Base-by-base conservation (phyloP, 306 rosid species). In the Cucumis melo region DNA sequence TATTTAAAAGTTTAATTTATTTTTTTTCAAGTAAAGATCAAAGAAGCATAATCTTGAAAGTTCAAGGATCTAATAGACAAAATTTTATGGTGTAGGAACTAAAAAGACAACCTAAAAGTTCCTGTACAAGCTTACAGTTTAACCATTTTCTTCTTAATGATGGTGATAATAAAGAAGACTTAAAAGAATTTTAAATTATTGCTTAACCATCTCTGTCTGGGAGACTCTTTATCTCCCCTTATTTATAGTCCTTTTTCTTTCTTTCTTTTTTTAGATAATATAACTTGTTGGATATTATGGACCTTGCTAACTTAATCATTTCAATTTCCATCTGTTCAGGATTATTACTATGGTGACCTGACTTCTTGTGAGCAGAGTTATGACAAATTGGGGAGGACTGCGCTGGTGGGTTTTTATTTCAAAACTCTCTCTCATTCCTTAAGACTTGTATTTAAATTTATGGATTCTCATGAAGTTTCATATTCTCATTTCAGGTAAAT, bases 341-440 rank as follows among this genome's bases (percentile, higher is more conserved):
- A 86, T 46, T 94, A 83, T 77, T 90, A 88, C 82, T 85, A 86
- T 64, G 99, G 97, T 27, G 99, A 94, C 86, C 90, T 94, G 75
- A 58, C 34, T 70, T 82, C 87, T 60, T 92, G 99, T 14, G 99
- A 94, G 83, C 64, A 63, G 27, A 92, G 92, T 83, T 87, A 80
- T 81, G 99, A 94, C 81, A 85, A 91, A 88, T 53, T 86, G 92
- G 97, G 99, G 75, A 88, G 97, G 74, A 90, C 99, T 59, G 89
- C 99, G 19, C 91, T 90, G 99, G 99, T 94, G 77, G 57, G 84
- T 89, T 61, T 42, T 82, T 24, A 63, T 75, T 20, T 75, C 27
- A 32, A 56, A 74, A 81, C 58, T 27, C 32, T 39, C 38, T 71
- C 54, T 78, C n/a, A 5, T n/a, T 60, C 55, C 80, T 76, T 63